Evolutionary conservation across 441 rosid genomes (phyloP), one percentile per base, ranked within the genome.

Genomic region (Arabidopsis hybrid): DNA sequence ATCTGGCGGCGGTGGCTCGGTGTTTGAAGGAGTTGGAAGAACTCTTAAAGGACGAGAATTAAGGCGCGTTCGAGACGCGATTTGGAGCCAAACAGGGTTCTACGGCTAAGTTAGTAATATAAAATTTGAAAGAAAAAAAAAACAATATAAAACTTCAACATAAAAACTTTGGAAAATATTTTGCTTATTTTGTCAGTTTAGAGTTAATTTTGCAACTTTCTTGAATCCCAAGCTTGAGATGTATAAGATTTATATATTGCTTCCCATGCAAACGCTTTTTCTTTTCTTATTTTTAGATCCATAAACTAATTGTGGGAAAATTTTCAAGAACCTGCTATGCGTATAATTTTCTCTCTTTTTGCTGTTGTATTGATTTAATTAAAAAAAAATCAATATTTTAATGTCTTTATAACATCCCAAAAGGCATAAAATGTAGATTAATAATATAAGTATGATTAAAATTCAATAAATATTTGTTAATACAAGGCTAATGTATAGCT

Each of bases 61-160:
- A 87, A 72, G 92, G 74, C 86, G 95, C 77, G 93, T 91, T 26
- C 85, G 97, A 4, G 92, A 91, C 67, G 90, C 92, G 0, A 88
- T 91, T 38, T 91, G 97, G 97, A 91, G 90, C 79, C 92, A 83
- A 73, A 92, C 97, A 2, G 97, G 99, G 47, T 89, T 92, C 63
- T 81, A 92, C 74, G 99, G 99, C 42, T 93, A 82, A 78, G 16
- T 59, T 50, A 71, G 62, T 65, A 34, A 31, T 60, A 14, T 59
- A 21, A 69, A 26, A 12, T 39, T 51, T 21, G 17, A 43, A 43
- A 16, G 14, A 0, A 35, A 67, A 62, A 45, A n/a, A 51, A 8
- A 12, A 50, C 47, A 47, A 49, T 67, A 53, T n/a, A 35, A 52
- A 26, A 5, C 16, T 52, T 60, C 45, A 63, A 38, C 42, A 39